phyloP scores from a whole-genome alignment of 345 rosid species.

The Citrus sp. region DNA sequence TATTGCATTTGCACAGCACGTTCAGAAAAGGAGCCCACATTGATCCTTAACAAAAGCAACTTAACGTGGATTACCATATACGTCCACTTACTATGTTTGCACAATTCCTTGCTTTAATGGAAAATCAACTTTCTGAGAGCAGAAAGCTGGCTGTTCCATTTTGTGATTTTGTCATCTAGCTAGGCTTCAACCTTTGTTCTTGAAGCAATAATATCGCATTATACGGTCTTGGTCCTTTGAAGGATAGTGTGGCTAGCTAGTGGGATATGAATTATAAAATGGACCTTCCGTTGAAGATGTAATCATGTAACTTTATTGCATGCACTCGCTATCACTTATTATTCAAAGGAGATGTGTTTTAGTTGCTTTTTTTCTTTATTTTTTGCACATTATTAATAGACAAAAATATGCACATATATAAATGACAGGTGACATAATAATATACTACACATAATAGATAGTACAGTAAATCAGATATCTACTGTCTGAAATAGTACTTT shows the following conservation, averaged over 20 bases:
- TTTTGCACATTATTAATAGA: background rate
- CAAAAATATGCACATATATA: background rate
- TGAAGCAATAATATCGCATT: no score
- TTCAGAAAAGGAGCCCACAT: background rate
- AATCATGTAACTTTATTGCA: no score
- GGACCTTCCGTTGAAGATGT: background rate
- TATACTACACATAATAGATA: no score
- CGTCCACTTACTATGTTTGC: background rate
- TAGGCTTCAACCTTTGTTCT: background rate
- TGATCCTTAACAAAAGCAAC: background rate
- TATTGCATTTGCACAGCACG: background rate
- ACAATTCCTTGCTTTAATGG: background rate
- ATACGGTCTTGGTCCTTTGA: background rate
- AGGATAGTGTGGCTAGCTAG: background rate
- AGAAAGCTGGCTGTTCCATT: no score
- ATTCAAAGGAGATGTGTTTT: background rate
- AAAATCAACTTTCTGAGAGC: background rate
- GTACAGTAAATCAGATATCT: background rate
- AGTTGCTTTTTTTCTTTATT: background rate
- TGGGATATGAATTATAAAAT: no score
- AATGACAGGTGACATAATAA: background rate
- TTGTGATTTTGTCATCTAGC: no score
- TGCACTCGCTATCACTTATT: background rate
- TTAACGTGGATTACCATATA: background rate
- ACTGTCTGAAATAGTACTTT: constrained; percentile 72